Evolutionary conservation across 805 yeast genomes (phyloP).

Genomic region (Pichia cabralensis): DNA sequence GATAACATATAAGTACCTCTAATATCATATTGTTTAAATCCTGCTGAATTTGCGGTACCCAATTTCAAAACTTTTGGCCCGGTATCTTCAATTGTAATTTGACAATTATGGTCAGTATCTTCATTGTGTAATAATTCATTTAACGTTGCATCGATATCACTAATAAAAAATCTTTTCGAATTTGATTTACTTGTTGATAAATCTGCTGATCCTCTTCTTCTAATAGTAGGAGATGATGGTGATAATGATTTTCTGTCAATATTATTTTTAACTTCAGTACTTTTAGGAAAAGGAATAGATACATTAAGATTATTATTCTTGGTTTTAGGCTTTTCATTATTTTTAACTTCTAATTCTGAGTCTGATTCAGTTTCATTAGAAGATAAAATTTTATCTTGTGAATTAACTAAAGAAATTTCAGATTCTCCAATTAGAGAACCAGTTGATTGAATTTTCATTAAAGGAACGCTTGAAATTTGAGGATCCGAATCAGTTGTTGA

Average conservation of each 20-base stretch:
- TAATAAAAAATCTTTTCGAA: conserved; percentile 52
- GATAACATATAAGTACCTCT: conserved; percentile 87
- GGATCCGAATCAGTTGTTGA: background rate
- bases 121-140: conserved; percentile 60
- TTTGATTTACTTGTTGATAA: conserved; percentile 27
- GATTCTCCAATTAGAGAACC: conserved; percentile 7
- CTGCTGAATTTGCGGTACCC: conserved; percentile 80
- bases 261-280: background rate
- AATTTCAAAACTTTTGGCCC: conserved; percentile 75
- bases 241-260: conserved; percentile 2
- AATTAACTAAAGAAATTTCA: too few relatives aligned
- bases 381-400: too few relatives aligned
- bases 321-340: too few relatives aligned
- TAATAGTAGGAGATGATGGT: conserved; percentile 11
- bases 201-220: conserved; percentile 48
- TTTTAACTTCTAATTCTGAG: conserved; percentile 4
- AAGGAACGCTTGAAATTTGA: too few relatives aligned
- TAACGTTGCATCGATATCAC: conserved; percentile 66
- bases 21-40: conserved; percentile 60
- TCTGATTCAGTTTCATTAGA: too few relatives aligned
- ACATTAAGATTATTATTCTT: background rate
- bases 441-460: conserved; percentile 11
- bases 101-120: conserved; percentile 78
- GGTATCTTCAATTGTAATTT: conserved; percentile 76
- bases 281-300: background rate